These are phyloP conservation scores for Boletus rex-veris DNA, from an alignment of 768 basidiomycete species.

Conservation along the genomic window DNA sequence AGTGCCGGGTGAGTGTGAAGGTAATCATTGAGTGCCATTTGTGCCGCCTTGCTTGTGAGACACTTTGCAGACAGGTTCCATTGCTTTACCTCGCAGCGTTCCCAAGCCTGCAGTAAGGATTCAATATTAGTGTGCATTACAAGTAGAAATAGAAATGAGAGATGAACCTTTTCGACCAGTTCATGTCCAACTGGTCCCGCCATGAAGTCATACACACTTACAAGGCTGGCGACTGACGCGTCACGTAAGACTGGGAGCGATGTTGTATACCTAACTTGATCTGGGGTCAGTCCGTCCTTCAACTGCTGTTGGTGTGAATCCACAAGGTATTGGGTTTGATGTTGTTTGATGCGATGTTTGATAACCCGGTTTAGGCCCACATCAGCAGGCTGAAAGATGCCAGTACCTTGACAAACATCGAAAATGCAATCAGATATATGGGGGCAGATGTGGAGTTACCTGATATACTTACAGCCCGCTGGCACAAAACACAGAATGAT, in stretches of 20 bases:
- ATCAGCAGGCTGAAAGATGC: background rate
- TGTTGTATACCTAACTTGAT: slow-evolving; percentile 15
- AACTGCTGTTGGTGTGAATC: background rate
- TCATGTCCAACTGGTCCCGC: slow-evolving; percentile 7
- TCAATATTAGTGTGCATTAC: too few species aligned
- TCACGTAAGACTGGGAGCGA: slow-evolving; percentile 20
- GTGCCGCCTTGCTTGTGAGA: slow-evolving; percentile 14
- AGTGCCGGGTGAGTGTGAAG: slow-evolving; percentile 10
- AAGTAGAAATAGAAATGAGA: too few species aligned
- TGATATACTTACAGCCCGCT: background rate
- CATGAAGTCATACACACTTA: slow-evolving; percentile 18
- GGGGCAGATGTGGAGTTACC: too few species aligned
- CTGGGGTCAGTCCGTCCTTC: slow-evolving; percentile 9
- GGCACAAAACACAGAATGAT: background rate
- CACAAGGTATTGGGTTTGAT: background rate
- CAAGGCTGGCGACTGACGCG: slow-evolving; percentile 16
- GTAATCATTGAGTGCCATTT: slow-evolving; percentile 13
- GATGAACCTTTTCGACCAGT: slow-evolving; percentile 13
- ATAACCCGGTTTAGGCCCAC: background rate
- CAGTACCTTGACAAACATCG: background rate
- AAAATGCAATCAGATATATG: too few species aligned
- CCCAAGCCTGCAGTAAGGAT: slow-evolving; percentile 14
- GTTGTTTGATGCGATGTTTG: background rate
- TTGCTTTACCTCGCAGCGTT: slow-evolving; percentile 6
- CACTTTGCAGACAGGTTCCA: slow-evolving; percentile 17